Conservation (phyloP, 108 stramenopile species). For the Aureococcus anophagefferens region DNA sequence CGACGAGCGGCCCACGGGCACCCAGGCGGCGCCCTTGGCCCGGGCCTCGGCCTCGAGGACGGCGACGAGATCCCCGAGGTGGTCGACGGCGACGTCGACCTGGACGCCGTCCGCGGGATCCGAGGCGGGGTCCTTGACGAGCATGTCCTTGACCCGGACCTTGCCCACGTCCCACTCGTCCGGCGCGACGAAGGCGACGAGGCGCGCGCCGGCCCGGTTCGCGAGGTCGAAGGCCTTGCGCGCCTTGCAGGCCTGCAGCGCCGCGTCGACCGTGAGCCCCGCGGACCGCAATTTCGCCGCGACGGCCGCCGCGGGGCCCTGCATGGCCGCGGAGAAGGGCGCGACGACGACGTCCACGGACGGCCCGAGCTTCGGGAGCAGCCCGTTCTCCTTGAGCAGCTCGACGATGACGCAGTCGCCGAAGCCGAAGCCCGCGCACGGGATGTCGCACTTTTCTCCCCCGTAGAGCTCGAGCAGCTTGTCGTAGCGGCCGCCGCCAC, state of each 20-base stretch:
- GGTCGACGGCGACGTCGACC: not conserved
- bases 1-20: not conserved
- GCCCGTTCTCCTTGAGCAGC: slow-evolving; percentile 68
- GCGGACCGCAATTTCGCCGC: slow-evolving; percentile 49
- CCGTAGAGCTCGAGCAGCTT: slow-evolving; percentile 86
- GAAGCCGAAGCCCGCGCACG: slow-evolving; percentile 93
- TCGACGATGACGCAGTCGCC: slow-evolving; percentile 97
- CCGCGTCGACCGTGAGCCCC: slow-evolving; percentile 78
- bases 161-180: slow-evolving; percentile 66
- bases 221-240: slow-evolving; percentile 93
- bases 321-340: slow-evolving; percentile 52
- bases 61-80: not conserved
- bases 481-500: slow-evolving; percentile 94
- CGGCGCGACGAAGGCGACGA: slow-evolving; percentile 71
- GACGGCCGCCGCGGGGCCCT: slow-evolving; percentile 45
- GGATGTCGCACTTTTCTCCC: slow-evolving; percentile 62
- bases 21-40: not conserved
- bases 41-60: not conserved
- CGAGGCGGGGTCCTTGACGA: slow-evolving; percentile 50
- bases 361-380: slow-evolving; percentile 66
- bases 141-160: slow-evolving; percentile 64
- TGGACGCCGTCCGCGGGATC: slow-evolving; percentile 55
- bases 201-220: slow-evolving; percentile 70
- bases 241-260: slow-evolving; percentile 75
- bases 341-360: slow-evolving; percentile 63